Conservation (phyloP, 768 basidiomycete genomes). For the Xerocomellus chrysenteron region DNA sequence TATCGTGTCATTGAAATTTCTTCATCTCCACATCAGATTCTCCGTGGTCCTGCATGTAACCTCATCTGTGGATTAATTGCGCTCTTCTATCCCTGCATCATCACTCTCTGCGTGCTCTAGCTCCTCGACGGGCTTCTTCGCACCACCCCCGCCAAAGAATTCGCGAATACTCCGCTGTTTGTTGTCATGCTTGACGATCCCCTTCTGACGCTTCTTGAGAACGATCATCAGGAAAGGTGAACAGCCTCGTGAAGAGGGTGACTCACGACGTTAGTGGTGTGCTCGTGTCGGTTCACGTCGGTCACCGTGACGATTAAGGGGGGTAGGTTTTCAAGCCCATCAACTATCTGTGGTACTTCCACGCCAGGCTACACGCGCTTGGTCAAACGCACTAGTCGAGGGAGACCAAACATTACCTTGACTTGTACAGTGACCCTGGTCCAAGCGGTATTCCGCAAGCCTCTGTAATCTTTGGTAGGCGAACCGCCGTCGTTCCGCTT, state of each 20-base stretch:
- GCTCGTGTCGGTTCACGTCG: conserved; percentile 54
- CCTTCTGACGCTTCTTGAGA: conserved; percentile 61
- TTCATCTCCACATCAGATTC: conserved; percentile 10
- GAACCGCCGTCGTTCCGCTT: conserved; percentile 38
- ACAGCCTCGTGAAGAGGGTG: background rate
- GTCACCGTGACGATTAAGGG: conserved; percentile 46
- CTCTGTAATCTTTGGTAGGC: conserved; percentile 38
- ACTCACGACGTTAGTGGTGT: conserved; percentile 58
- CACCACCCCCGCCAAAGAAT: conserved; percentile 55
- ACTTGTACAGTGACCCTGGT: conserved; percentile 51
- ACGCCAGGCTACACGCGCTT: conserved; percentile 29
- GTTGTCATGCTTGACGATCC: conserved; percentile 76
- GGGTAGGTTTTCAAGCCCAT: conserved; percentile 25
- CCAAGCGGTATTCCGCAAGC: conserved; percentile 72
- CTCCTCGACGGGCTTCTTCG: conserved; percentile 12
- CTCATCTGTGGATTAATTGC: conserved; percentile 8
- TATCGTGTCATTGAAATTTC: background rate
- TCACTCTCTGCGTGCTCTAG: conserved; percentile 26
- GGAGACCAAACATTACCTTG: conserved; percentile 36
- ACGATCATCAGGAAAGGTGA: conserved; percentile 19
- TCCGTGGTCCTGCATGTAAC: conserved; percentile 4
- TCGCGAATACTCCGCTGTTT: conserved; percentile 72
- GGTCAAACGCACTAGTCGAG: background rate
- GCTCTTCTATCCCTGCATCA: conserved; percentile 14
- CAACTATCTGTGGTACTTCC: conserved; percentile 20